phyloP scores from a whole-genome alignment of 2,329 filamentous ascomycete species.

The Penicillium brasilianum region DNA sequence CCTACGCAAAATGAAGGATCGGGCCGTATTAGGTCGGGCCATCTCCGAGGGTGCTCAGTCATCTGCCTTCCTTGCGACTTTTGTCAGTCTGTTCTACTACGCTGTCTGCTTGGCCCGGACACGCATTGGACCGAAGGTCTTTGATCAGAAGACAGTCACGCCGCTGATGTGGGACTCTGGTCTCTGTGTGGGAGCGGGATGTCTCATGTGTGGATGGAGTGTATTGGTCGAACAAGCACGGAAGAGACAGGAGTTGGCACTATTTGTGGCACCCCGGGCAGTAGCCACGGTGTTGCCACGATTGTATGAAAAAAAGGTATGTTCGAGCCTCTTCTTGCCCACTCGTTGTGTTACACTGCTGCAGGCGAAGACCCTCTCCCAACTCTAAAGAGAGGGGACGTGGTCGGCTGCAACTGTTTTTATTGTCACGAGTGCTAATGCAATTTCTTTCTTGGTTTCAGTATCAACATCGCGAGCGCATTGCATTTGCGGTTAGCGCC shows the following conservation, averaged over 20 bases:
- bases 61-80: constrained; percentile 76
- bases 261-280: constrained; percentile 81
- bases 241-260: constrained; percentile 73
- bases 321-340: constrained; percentile 21
- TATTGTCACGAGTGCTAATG: constrained; percentile 28
- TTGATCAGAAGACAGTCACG: constrained; percentile 61
- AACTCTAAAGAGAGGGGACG: constrained; percentile 8
- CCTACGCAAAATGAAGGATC: constrained; percentile 56
- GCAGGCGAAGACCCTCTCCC: constrained; percentile 10
- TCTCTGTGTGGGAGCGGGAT: constrained; percentile 73
- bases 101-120: constrained; percentile 79
- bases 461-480: constrained; percentile 70
- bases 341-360: constrained; percentile 29
- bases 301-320: constrained; percentile 62
- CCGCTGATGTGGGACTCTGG: constrained; percentile 63
- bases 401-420: constrained; percentile 13
- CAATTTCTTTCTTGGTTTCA: constrained; percentile 39
- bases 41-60: constrained; percentile 68
- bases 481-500: constrained; percentile 69
- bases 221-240: constrained; percentile 71
- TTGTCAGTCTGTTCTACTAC: constrained; percentile 83
- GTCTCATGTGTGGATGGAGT: constrained; percentile 79
- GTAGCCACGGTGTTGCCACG: constrained; percentile 75
- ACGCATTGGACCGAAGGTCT: constrained; percentile 70
- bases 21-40: constrained; percentile 55